Base-by-base conservation (phyloP, 2,329 filamentous ascomycete genomes). In the Fusarium subtropicale region DNA sequence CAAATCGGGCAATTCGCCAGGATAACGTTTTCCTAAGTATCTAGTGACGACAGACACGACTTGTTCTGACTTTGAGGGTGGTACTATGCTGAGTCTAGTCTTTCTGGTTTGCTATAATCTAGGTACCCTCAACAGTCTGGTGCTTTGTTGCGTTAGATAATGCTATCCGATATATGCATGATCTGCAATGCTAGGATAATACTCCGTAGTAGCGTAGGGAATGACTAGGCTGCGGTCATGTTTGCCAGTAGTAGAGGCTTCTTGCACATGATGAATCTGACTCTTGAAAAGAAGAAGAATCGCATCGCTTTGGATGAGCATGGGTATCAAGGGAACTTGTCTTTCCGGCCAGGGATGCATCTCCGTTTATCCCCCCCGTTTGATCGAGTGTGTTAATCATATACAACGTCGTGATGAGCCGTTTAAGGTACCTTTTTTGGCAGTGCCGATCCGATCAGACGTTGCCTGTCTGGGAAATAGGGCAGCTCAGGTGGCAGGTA, bases 401-500 rank as follows among this genome's bases (percentile, higher is more conserved):
- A 47, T 60, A 48, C 34, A 63, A 70, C 42, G 38, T 66, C 46
- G 47, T 54, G 33, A 56, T 51, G 24, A 69, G 56, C 61, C 60
- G 54, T 64, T 69, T 66, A 53, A 54, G n/a, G 24, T 39, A 36
- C 39, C 18, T 33, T 63, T 58, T 58, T 56, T 73, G 52, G 59
- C 61, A 69, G 56, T 64, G 71, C 58, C 69, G 67, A 74, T 73
- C 71, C 46, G 58, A 72, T 66, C 44, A 64, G 58, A 53, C 70
- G 69, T 61, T 62, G 62, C 31, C 34, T 56, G 46, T 26, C 36
- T n/a, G 22, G 48, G 31, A 53, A 38, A 28, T 15, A 30, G 42
- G 22, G 11, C 42, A 39, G 33, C 10, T 5, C 33, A 11, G 18
- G 18, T 26, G n/a, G 18, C 3, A 51, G 13, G 24, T 28, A 41